These are phyloP conservation scores for Guadua angustifolia DNA, from an alignment of 176 grass and related monocot genomes.

Conservation along the genomic window DNA sequence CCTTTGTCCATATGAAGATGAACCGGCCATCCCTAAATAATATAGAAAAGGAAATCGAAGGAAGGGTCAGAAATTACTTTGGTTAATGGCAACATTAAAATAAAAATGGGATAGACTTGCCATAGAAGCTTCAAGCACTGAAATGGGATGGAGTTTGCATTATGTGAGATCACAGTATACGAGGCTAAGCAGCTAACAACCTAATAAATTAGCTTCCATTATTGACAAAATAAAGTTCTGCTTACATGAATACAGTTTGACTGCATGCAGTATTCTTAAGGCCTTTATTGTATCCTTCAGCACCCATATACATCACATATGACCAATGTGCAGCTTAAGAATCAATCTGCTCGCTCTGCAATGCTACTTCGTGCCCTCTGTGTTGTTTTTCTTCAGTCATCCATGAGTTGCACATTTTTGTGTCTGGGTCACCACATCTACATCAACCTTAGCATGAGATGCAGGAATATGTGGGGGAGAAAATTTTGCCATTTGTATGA, in stretches of 20 bases:
- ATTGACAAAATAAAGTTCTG: conserved; percentile 21
- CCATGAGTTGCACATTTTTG: conserved; percentile 14
- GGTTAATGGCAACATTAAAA: background rate
- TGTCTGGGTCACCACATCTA: background rate
- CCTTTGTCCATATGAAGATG: conserved; percentile 45
- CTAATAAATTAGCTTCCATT: conserved; percentile 11
- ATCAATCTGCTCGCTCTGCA: conserved; percentile 13
- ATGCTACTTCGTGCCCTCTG: background rate
- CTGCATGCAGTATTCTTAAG: conserved; percentile 4
- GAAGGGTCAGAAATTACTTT: conserved; percentile 31
- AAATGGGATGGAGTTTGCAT: conserved; percentile 30
- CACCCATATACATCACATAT: conserved; percentile 25
- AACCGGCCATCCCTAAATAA: conserved; percentile 31
- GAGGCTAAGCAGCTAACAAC: conserved; percentile 1
- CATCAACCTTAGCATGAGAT: conserved; percentile 8
- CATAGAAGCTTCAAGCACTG: background rate
- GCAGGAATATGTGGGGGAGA: conserved; percentile 3
- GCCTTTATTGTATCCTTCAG: conserved; percentile 27
- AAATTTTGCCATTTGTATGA: conserved; percentile 13
- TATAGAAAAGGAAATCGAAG: conserved; percentile 12
- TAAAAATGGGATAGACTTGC: conserved; percentile 5
- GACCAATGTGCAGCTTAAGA: conserved; percentile 4
- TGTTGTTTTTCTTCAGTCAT: conserved; percentile 13
- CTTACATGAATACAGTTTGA: conserved; percentile 34
- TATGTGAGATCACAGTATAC: conserved; percentile 17